These are phyloP conservation scores for Cladosporium colombiae DNA, from an alignment of 2,329 filamentous ascomycete species.

Conservation along the genomic window DNA sequence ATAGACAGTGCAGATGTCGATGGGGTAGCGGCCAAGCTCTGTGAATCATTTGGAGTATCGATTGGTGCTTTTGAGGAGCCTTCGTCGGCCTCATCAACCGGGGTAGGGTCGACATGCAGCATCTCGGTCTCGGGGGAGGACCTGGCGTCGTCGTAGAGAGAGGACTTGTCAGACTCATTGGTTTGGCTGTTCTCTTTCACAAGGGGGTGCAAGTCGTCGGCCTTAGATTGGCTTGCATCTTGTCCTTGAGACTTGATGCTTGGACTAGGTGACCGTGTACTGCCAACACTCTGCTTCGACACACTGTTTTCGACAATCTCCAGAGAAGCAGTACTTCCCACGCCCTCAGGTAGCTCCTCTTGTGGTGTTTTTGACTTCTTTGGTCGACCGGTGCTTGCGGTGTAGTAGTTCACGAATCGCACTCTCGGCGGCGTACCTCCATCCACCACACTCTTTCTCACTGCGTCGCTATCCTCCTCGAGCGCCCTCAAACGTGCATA, in stretches of 20 bases:
- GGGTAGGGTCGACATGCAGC: constrained; percentile 15
- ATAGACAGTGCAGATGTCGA: constrained; percentile 4
- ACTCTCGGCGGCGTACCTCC: constrained; percentile 53
- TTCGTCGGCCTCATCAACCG: background rate
- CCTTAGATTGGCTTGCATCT: constrained; percentile 40
- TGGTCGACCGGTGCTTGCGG: constrained; percentile 72
- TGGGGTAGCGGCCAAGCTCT: background rate
- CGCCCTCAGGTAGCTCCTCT: constrained; percentile 18
- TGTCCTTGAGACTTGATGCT: constrained; percentile 49
- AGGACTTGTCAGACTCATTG: constrained; percentile 35
- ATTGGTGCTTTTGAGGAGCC: background rate
- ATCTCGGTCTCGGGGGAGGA: constrained; percentile 15
- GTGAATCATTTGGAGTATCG: background rate
- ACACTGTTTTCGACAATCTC: constrained; percentile 2
- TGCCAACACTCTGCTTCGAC: background rate
- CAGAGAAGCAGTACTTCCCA: constrained; percentile 4
- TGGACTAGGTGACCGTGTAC: constrained; percentile 38
- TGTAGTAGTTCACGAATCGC: constrained; percentile 88
- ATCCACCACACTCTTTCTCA: constrained; percentile 38
- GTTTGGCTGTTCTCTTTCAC: constrained; percentile 8
- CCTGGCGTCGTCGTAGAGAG: constrained; percentile 7
- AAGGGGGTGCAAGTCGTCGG: constrained; percentile 27
- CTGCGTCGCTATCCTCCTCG: constrained; percentile 65
- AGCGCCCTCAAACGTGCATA: constrained; percentile 70
- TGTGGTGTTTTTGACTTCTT: constrained; percentile 55